These are phyloP conservation scores for Plasmodium cynomolgi DNA, from an alignment of 169 alveolate genomes.

Conservation along the genomic window DNA sequence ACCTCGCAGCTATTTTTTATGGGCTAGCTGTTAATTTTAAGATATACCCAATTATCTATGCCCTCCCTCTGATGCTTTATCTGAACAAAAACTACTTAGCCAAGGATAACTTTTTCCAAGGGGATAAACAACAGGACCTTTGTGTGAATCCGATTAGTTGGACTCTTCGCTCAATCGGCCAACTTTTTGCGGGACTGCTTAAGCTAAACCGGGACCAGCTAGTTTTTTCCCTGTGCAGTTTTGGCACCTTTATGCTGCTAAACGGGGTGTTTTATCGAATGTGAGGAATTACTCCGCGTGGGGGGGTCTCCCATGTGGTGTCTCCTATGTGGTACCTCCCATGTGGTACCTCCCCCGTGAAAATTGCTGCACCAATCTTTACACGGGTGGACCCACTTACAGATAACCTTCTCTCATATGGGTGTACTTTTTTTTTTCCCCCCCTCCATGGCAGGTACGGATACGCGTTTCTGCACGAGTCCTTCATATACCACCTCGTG, in stretches of 20 bases:
- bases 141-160: slow-evolving; percentile 43
- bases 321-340: neutral
- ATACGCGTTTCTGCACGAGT: slow-evolving; percentile 93
- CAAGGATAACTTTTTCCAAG: slow-evolving; percentile 42
- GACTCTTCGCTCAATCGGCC: neutral
- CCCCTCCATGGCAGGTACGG: slow-evolving; percentile 86
- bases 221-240: slow-evolving; percentile 85
- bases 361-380: neutral
- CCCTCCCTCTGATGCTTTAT: slow-evolving; percentile 89
- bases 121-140: slow-evolving; percentile 46
- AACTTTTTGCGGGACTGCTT: slow-evolving; percentile 16
- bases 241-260: slow-evolving; percentile 81
- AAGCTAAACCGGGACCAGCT: slow-evolving; percentile 78
- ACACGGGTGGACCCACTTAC: neutral
- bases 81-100: slow-evolving; percentile 70
- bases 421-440: neutral
- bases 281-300: slow-evolving; percentile 11
- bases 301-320: neutral
- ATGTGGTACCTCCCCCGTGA: neutral
- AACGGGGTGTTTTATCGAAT: slow-evolving; percentile 83
- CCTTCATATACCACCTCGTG: slow-evolving; percentile 95
- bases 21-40: slow-evolving; percentile 96
- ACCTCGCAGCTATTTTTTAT: slow-evolving; percentile 86
- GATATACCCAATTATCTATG: slow-evolving; percentile 97
- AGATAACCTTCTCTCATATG: neutral